Evolutionary conservation across 306 rosid species (phyloP), one percentile per base, ranked within the genome.

Genomic region (Vigna hirtella): DNA sequence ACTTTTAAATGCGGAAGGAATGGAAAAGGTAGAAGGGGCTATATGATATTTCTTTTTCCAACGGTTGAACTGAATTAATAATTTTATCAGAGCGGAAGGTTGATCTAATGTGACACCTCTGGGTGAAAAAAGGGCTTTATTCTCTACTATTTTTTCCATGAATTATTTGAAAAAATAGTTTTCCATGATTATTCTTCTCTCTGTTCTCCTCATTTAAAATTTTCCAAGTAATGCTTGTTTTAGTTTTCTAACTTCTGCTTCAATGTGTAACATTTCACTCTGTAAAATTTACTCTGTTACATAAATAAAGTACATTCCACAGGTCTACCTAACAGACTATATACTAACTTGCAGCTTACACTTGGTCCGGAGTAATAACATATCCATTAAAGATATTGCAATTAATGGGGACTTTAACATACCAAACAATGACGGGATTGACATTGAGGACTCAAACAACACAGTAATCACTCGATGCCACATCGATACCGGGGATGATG

Each of bases 401-500:
- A 94, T 94, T 47, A 86, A 88, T 81, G 98, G 96, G 48, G 93
- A 92, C 85, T 94, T 92, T 55, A 89, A 92, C 28, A 88, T 96
- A 56, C 98, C 97, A 20, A 94, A 94, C 85, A 94, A 90, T 9
- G 98, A 92, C 52, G 98, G 98, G 6, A 94, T 94, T 56, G 98
- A 92, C 73, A 91, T 94, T 5, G 98, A 94, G 83, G 98, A 94
- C 85, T 92, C 98, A 28, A 94, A 94, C 50, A 89, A 94, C 79
- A 92, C 96, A 5, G 47, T 84, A 5, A 92, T 94, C 77, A 90
- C 85, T 10, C 68, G 94, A 75, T 90, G 97, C 83, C 93, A 86
- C 85, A 94, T 94, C 6, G 86, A 94, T 76, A 94, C 97, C 6
- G 97, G 97, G 24, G 98, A 94, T 74, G 98, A 94, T 87, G 98